Evolutionary conservation across 176 grass and related monocot genomes (phyloP).

Genomic region (Oryza glumipatula): DNA sequence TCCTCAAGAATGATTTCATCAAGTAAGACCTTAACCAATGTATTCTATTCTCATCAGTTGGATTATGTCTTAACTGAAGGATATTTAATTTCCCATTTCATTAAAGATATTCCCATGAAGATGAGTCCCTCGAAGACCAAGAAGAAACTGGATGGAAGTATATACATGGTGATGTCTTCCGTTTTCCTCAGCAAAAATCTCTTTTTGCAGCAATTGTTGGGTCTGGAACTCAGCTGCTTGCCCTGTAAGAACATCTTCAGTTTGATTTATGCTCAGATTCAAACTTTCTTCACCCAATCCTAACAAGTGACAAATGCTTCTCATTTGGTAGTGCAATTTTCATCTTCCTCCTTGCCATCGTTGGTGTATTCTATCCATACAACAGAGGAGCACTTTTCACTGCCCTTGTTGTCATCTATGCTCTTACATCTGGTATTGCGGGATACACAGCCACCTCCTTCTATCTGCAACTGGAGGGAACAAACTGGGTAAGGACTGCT

Average conservation of each 20-base stretch:
- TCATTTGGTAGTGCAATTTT: slow-evolving; percentile 67
- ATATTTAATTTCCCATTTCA: slow-evolving; percentile 21
- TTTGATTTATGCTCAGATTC: slow-evolving; percentile 31
- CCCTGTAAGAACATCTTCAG: slow-evolving; percentile 65
- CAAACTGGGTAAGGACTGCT: slow-evolving; percentile 75
- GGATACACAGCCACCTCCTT: slow-evolving; percentile 89
- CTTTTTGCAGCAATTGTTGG: slow-evolving; percentile 84
- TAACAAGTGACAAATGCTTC: slow-evolving; percentile 27
- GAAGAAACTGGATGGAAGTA: slow-evolving; percentile 98
- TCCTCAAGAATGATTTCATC: slow-evolving; percentile 90
- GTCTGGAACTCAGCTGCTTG: slow-evolving; percentile 93
- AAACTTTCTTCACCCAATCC: slow-evolving; percentile 27
- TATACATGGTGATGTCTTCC: slow-evolving; percentile 86
- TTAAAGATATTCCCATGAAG: slow-evolving; percentile 81
- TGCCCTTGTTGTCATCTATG: slow-evolving; percentile 93
- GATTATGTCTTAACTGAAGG: slow-evolving; percentile 17
- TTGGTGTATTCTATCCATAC: slow-evolving; percentile 95
- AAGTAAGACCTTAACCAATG: slow-evolving; percentile 63
- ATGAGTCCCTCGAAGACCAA: slow-evolving; percentile 86
- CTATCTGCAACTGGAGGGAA: slow-evolving; percentile 90
- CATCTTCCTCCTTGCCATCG: slow-evolving; percentile 88
- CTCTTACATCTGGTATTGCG: slow-evolving; percentile 94
- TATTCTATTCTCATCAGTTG: slow-evolving; percentile 22
- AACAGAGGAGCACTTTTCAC: slow-evolving; percentile 95
- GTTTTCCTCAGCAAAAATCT: slow-evolving; percentile 77